Evolutionary conservation across 169 alveolate genomes (phyloP), one percentile per base, ranked within the genome.

Genomic region (Cryptosporidium felis): DNA sequence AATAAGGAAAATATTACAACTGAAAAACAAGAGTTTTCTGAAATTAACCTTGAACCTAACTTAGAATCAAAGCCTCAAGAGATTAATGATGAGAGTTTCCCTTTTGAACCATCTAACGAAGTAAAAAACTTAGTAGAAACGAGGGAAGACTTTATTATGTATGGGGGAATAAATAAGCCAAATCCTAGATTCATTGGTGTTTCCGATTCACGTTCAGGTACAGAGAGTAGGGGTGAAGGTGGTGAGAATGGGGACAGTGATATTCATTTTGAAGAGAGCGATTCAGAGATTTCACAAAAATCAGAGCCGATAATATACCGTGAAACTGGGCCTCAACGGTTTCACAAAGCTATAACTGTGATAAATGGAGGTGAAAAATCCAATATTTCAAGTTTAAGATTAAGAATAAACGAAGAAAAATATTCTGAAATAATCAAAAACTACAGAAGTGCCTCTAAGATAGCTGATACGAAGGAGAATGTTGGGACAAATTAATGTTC

Each of bases 201-300:
- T n/a, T n/a, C n/a, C n/a, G n/a, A n/a, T n/a, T n/a, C n/a, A n/a
- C n/a, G n/a, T n/a, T n/a, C n/a, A n/a, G n/a, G n/a, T n/a, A n/a
- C n/a, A n/a, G n/a, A 12, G 10, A 16, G 62, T 10, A 16, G 23
- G 40, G 2, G 40, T 1, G 53, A 36, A 9, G 14, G 9, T 16
- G 38, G 16, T 38, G 56, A 49, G 0, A 28, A 74, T 53, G 56
- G 45, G 9, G 12, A 53, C 0, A 32, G 49, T 0, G 28, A 16
- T 30, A 30, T 40, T 10, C 34, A 23, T 10, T 65, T 53, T 14
- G n/a, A 14, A 40, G 61, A 32, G 23, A 10, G 10, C 30, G 21
- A 51, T 16, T 74, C 85, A 16, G 40, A 74, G 51, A 74, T 74
- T 38, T 74, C 85, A 8, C 85, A 36, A 36, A 74, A 40, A 49